A percentile compares a stretch with the other conserved stretches of the same genome.
Evolutionary conservation across 2,329 filamentous ascomycete species (phyloP).

Genomic region (Gaeumannomyces tritici): DNA sequence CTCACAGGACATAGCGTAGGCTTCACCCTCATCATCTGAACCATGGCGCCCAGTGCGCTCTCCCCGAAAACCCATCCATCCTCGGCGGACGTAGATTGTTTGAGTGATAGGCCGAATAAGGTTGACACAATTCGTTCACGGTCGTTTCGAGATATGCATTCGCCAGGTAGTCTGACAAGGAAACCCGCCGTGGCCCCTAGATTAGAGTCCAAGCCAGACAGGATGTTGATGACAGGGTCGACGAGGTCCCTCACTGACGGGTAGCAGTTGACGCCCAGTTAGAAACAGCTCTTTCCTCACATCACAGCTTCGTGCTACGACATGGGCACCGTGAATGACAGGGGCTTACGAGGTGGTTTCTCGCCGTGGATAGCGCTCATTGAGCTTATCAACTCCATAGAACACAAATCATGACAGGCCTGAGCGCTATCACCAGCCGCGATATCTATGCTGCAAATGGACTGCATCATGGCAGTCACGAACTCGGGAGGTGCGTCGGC

Average conservation of each 20-base stretch:
- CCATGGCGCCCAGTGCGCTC: constrained; percentile 31
- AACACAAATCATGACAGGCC: neutral
- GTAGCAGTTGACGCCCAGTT: neutral
- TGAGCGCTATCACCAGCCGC: neutral
- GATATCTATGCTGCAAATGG: neutral
- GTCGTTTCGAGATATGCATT: neutral
- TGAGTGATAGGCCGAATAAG: neutral
- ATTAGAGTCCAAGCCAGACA: neutral
- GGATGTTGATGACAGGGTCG: neutral
- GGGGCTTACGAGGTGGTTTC: neutral
- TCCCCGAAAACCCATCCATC: constrained; percentile 16
- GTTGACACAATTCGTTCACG: neutral
- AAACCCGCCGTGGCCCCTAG: neutral
- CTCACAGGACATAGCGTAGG: constrained; percentile 38
- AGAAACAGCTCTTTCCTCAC: neutral
- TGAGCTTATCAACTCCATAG: neutral
- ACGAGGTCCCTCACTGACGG: neutral
- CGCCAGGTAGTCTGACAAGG: neutral
- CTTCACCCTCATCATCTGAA: constrained; percentile 36
- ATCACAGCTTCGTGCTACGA: neutral
- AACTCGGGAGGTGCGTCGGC: neutral
- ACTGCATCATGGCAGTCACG: neutral
- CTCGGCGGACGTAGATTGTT: neutral
- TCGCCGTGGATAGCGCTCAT: neutral
- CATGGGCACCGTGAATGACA: neutral